These are phyloP conservation scores for Silene uniflora DNA, from an alignment of 148 eudicot species.

Conservation along the genomic window DNA sequence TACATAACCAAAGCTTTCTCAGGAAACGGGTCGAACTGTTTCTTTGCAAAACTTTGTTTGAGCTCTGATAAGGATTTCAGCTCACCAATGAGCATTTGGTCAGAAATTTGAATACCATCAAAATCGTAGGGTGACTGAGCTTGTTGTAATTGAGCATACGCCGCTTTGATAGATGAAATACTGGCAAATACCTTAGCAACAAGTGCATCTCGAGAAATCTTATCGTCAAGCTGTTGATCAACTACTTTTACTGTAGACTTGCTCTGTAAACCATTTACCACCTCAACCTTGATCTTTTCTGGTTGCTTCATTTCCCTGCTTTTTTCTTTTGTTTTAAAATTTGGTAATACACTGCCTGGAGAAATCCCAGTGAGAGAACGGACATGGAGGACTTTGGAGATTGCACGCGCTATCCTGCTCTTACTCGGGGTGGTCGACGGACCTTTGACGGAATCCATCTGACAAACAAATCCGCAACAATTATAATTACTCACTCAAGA, in stretches of 20 bases:
- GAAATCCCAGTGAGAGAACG: conserved; percentile 52
- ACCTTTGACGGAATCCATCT: conserved; percentile 64
- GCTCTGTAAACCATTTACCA: conserved; percentile 26
- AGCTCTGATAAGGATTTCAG: conserved; percentile 65
- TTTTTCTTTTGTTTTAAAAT: conserved; percentile 35
- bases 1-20: conserved; percentile 51
- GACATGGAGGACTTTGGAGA: conserved; percentile 66
- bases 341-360: conserved; percentile 43
- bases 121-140: conserved; percentile 82
- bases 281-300: conserved; percentile 30
- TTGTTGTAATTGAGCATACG: conserved; percentile 74
- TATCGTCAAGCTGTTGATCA: conserved; percentile 39
- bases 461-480: conserved; percentile 17
- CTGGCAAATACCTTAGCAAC: conserved; percentile 70
- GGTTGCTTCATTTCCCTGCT: conserved; percentile 28
- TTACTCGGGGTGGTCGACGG: conserved; percentile 47
- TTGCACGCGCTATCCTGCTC: conserved; percentile 65
- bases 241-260: conserved; percentile 24
- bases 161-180: conserved; percentile 78
- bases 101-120: conserved; percentile 71
- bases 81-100: conserved; percentile 59
- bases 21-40: conserved; percentile 57
- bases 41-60: conserved; percentile 66
- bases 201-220: conserved; percentile 51
- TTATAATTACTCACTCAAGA: conserved; percentile 12